A percentile compares a stretch with the other conserved stretches of the same genome.
phyloP scores from a whole-genome alignment of 2,329 filamentous ascomycete species.

The Fusarium anguioides region DNA sequence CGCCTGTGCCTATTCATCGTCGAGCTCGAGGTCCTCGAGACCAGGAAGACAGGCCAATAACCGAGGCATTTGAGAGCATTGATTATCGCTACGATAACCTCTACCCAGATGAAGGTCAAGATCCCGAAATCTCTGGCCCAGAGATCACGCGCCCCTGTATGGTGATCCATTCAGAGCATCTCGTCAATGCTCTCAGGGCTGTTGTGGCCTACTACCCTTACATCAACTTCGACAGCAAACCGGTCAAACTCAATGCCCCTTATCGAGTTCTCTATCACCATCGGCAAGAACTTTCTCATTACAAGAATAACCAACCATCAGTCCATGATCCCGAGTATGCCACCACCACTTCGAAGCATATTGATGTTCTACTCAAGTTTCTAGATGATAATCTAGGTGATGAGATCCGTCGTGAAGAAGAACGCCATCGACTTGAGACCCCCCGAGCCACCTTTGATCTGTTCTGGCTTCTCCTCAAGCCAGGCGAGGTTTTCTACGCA shows the following conservation, averaged over 20 bases:
- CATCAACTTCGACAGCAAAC: slow-evolving; percentile 51
- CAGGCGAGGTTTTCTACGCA: slow-evolving; percentile 58
- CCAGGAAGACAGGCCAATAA: slow-evolving; percentile 46
- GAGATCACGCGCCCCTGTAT: slow-evolving; percentile 53
- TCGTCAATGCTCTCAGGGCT: slow-evolving; percentile 60
- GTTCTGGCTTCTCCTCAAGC: slow-evolving; percentile 60
- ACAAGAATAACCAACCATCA: slow-evolving; percentile 55
- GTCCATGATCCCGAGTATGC: slow-evolving; percentile 56
- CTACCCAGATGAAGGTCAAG: slow-evolving; percentile 40
- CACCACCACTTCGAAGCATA: slow-evolving; percentile 55
- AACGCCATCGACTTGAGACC: slow-evolving; percentile 50
- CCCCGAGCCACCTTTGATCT: slow-evolving; percentile 58
- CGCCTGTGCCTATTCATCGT: neutral
- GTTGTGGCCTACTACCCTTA: slow-evolving; percentile 62
- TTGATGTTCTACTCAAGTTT: slow-evolving; percentile 58
- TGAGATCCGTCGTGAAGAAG: slow-evolving; percentile 54
- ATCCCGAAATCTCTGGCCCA: slow-evolving; percentile 41
- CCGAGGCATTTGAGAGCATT: slow-evolving; percentile 42
- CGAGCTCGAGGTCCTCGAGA: slow-evolving; percentile 9
- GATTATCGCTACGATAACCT: slow-evolving; percentile 45
- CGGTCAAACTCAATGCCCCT: slow-evolving; percentile 56
- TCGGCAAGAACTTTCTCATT: slow-evolving; percentile 54
- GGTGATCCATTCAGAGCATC: slow-evolving; percentile 57
- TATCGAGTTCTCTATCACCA: slow-evolving; percentile 62
- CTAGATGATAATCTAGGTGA: slow-evolving; percentile 54